These are phyloP conservation scores for Diaporthe sp. DNA, from an alignment of 2,329 filamentous ascomycete species.

Conservation along the genomic window DNA sequence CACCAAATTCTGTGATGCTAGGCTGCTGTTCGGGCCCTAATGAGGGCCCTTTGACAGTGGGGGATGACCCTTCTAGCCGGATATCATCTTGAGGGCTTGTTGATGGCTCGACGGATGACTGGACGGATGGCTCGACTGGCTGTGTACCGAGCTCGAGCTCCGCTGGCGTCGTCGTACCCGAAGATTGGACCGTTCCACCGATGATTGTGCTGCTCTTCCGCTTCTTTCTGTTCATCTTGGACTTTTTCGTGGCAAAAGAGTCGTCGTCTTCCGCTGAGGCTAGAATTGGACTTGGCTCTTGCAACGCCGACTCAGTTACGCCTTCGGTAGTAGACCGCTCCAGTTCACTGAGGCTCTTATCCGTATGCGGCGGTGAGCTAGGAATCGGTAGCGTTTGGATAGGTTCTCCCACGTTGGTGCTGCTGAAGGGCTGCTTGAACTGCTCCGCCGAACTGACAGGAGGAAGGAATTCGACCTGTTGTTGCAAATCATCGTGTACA, in stretches of 20 bases:
- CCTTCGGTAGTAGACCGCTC: background rate
- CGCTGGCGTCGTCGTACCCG: background rate
- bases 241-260: conserved; percentile 45
- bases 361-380: background rate
- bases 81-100: background rate
- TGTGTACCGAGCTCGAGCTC: background rate
- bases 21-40: background rate
- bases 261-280: conserved; percentile 43
- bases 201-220: conserved; percentile 36
- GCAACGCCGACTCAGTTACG: conserved; percentile 26
- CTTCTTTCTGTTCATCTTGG: conserved; percentile 52
- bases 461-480: background rate
- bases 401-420: background rate
- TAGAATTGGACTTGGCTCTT: conserved; percentile 40
- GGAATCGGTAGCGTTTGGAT: background rate
- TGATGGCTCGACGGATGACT: background rate
- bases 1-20: background rate
- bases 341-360: background rate
- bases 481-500: background rate
- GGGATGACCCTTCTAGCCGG: background rate
- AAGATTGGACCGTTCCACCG: conserved; percentile 4
- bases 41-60: background rate
- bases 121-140: background rate
- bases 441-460: background rate
- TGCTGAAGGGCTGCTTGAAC: too few relatives aligned